phyloP scores from a whole-genome alignment of 1,284 basidiomycete genomes.

The Leucoagaricus sp. region DNA sequence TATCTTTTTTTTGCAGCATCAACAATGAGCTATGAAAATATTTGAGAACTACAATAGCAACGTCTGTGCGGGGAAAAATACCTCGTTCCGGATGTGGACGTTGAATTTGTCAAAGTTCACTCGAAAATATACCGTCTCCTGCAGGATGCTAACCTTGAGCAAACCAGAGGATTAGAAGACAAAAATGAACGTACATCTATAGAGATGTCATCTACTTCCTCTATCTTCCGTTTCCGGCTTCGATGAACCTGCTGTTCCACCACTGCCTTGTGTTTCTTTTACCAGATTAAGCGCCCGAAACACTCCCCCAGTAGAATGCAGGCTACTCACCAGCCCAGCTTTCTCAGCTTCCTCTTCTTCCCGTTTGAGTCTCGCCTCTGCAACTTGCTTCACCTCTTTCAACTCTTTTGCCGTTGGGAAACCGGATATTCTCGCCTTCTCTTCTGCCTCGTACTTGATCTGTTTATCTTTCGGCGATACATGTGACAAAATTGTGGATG shows the following conservation, averaged over 20 bases:
- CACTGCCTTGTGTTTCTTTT: slow-evolving; percentile 18
- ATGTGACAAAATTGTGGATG: slow-evolving; percentile 72
- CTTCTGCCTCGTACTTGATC: slow-evolving; percentile 74
- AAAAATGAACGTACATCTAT: slow-evolving; percentile 58
- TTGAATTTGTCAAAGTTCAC: slow-evolving; percentile 91
- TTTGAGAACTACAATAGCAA: slow-evolving; percentile 18
- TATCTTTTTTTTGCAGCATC: slow-evolving; percentile 76
- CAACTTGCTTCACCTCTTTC: slow-evolving; percentile 65
- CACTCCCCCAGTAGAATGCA: not conserved
- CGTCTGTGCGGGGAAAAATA: too few species aligned
- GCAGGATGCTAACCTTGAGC: slow-evolving; percentile 15
- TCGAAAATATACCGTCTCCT: slow-evolving; percentile 79
- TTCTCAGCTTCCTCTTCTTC: slow-evolving; percentile 75
- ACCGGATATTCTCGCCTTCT: slow-evolving; percentile 67
- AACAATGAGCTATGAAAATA: slow-evolving; percentile 64
- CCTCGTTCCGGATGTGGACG: slow-evolving; percentile 86
- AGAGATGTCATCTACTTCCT: slow-evolving; percentile 54
- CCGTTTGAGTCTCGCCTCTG: slow-evolving; percentile 57
- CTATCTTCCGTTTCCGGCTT: slow-evolving; percentile 54
- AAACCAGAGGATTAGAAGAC: not conserved
- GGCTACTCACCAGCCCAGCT: slow-evolving; percentile 62
- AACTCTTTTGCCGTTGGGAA: slow-evolving; percentile 79
- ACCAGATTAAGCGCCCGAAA: not conserved
- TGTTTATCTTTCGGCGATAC: slow-evolving; percentile 74
- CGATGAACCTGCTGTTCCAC: slow-evolving; percentile 49